Evolutionary conservation across 352 stramenopile species (phyloP), one percentile per base, ranked within the genome.

Genomic region (Blastocystis hominis): DNA sequence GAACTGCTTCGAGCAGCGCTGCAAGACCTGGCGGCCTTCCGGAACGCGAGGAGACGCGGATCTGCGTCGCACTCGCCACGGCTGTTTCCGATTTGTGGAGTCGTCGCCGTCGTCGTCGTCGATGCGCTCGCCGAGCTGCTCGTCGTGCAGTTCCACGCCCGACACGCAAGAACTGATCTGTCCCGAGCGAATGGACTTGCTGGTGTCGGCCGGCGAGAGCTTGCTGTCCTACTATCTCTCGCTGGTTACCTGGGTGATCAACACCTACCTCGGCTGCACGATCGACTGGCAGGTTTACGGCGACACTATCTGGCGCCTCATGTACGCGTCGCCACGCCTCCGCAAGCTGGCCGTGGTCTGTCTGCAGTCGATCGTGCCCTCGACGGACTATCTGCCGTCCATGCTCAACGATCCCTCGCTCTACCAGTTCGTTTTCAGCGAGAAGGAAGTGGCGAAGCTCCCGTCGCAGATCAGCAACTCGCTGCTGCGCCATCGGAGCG

Each of bases 201-300:
- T 87, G 24, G 54, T 87, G 6, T 87, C 77, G 38, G 40, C 53
- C 7, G 77, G 77, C 10, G 77, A 87, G 46, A 87, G 77, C 46
- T 50, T 87, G 36, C 50, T 87, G 6, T 78, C 77, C 6, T 87
- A 87, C 36, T 87, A 87, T 42, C 36, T 87, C n/a, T 75, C 77
- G 17, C 62, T 78, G 36, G 59, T 87, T 34, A 64, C 42, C 10
- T 87, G 77, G 77, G 66, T 87, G 20, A 44, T 87, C 10, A 62
- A 87, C 38, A 87, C 77, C 3, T 78, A 78, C n/a, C 63, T 78
- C 36, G 77, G 77, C 24, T 59, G 66, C 10, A 78, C 59, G 62
- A 87, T 87, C 44, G 77, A 87, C 20, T 87, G 77, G 77, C 44
- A 87, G 30, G 30, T 78, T 30, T 87, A 87, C 36, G 77, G 77